Conservation (phyloP, 2,329 filamentous ascomycete species). For the Nothomitra cinnamomea region DNA sequence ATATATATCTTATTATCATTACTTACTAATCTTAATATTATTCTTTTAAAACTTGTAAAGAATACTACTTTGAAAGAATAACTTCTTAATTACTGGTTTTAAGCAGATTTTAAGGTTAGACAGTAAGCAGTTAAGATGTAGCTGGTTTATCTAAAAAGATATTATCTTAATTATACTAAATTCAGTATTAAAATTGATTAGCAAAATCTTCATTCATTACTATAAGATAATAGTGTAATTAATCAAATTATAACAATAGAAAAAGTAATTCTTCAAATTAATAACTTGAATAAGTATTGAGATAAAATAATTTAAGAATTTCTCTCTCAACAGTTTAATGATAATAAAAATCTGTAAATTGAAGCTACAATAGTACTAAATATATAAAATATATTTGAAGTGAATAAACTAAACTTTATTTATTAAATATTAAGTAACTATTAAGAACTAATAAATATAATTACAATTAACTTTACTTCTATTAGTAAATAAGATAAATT, state of each 20-base stretch:
- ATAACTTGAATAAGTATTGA: background rate
- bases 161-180: no score
- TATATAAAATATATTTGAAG: background rate
- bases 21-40: no score
- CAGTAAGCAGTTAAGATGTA: no score
- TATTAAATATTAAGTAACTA: background rate
- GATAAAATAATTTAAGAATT: background rate
- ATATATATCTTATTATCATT: no score
- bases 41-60: no score
- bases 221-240: background rate
- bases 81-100: no score
- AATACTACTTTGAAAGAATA: no score
- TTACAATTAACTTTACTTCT: background rate
- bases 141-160: no score
- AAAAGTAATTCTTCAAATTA: background rate
- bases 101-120: no score
- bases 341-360: background rate
- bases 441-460: background rate
- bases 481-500: background rate
- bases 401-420: background rate
- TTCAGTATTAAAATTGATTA: no score
- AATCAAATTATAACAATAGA: background rate
- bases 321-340: background rate
- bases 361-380: background rate
- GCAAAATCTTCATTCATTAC: background rate